Evolutionary conservation across 176 grass and related monocot species (phyloP).

Genomic region (Stipa capillata): DNA sequence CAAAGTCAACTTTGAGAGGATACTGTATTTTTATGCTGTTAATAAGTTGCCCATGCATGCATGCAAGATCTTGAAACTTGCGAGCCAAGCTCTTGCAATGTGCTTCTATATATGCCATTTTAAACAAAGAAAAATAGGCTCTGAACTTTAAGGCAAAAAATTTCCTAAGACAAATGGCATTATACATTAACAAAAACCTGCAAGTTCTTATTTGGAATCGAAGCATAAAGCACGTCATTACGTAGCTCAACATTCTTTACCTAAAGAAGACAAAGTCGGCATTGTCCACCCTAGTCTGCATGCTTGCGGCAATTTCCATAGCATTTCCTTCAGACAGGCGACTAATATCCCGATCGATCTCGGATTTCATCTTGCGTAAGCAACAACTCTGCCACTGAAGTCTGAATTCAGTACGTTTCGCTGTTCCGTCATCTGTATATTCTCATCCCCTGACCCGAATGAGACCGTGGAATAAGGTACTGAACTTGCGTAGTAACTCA

Average conservation of each 20-base stretch:
- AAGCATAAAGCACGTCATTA: background rate
- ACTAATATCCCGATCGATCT: background rate
- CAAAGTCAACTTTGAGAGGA: background rate
- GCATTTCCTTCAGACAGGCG: background rate
- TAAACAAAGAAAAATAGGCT: background rate
- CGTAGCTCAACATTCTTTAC: background rate
- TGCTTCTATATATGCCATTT: background rate
- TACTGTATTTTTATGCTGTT: background rate
- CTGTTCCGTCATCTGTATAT: background rate
- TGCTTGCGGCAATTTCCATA: background rate
- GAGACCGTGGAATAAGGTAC: background rate
- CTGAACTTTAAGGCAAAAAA: background rate
- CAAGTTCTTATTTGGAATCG: background rate
- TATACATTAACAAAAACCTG: background rate
- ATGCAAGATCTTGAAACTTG: slow-evolving; percentile 6
- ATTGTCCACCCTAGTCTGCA: background rate
- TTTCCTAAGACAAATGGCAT: background rate
- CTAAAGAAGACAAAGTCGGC: background rate
- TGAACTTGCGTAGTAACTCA: background rate
- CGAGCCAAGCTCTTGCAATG: background rate
- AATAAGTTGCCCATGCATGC: background rate
- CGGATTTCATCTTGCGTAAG: background rate
- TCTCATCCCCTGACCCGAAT: background rate
- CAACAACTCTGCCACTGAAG: background rate
- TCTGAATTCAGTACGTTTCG: background rate